Evolutionary conservation across 164 flowering plant species (phyloP), one percentile per base, ranked within the genome.

Genomic region (Litsea cubeba): DNA sequence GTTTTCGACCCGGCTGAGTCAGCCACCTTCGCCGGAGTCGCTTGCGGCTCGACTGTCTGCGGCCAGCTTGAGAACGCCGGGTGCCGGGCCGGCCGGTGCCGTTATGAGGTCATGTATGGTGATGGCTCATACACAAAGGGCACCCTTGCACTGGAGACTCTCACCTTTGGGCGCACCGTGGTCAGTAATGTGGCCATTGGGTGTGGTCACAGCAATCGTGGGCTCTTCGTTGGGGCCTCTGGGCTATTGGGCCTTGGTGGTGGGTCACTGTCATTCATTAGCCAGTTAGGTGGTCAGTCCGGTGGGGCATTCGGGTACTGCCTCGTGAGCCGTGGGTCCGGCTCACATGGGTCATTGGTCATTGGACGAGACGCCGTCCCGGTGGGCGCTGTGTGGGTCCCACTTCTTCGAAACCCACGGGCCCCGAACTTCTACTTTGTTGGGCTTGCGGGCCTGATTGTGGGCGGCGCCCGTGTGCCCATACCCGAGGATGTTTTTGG

Each of bases 141-240:
- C 4, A 83, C 84, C 14, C 71, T 90, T 11, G 90, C 90, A 5
- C 71, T 86, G 2, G 94, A 90, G 70, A 88, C 94, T 3, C 78
- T 90, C 4, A 87, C 91, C 0, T 79, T 90, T 40, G 87, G 88
- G 0, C 82, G 69, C n/a, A 81, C 91, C 3, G 77, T 69, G 81
- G 83, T 93, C 20, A 84, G 71, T 8, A 81, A 86, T 71, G 91
- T 95, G 14, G 98, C 94, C 8, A 90, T 93, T 50, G 99, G 99
- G 5, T 95, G 99, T 75, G 99, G 99, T 26, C 97, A 95, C 65
- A 76, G 70, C 76, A 95, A 95, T 82, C 84, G 80, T 26, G 98
- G 99, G 51, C 84, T 95, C 91, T 95, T 93, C 64, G 74, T 88
- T 0, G 99, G 98, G 1, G 97, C 99, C 0, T 97, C 99, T 3